phyloP scores from a whole-genome alignment of 83 land plant genomes.

The Thuja plicata region DNA sequence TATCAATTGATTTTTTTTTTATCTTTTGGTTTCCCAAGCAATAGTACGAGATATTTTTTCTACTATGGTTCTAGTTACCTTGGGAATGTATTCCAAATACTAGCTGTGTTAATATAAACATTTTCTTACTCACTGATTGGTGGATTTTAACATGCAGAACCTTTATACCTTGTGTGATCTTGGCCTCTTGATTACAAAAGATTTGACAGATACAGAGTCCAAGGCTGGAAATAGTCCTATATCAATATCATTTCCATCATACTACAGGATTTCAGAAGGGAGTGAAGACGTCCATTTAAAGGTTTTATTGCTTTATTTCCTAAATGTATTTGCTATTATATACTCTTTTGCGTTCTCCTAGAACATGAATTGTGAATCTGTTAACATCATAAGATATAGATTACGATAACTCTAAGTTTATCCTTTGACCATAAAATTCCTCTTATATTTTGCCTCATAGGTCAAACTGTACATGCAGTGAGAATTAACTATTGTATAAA shows the following conservation, averaged over 20 bases:
- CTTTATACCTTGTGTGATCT: slow-evolving; percentile 61
- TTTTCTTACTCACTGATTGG: neutral
- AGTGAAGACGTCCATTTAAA: slow-evolving; percentile 24
- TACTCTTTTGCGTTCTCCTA: neutral
- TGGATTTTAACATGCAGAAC: slow-evolving; percentile 25
- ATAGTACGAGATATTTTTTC: too few relatives aligned
- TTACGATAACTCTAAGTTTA: neutral
- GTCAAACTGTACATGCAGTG: neutral
- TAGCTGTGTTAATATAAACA: neutral
- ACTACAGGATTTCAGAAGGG: slow-evolving; percentile 26
- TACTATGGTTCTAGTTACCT: neutral
- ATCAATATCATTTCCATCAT: slow-evolving; percentile 34
- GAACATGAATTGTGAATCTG: neutral
- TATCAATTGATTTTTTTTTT: too few relatives aligned
- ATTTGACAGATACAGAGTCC: slow-evolving; percentile 24
- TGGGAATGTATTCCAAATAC: neutral
- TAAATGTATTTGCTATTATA: neutral
- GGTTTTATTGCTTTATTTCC: slow-evolving; percentile 21
- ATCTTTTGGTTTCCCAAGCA: too few relatives aligned
- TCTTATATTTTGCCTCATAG: neutral
- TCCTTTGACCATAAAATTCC: neutral
- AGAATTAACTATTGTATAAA: neutral
- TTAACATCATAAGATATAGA: neutral
- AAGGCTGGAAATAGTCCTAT: slow-evolving; percentile 13
- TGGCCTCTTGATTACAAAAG: slow-evolving; percentile 52